Evolutionary conservation across 1,139 yeast species (phyloP), one percentile per base, ranked within the genome.

Genomic region (Sugiyamaella castrensis): DNA sequence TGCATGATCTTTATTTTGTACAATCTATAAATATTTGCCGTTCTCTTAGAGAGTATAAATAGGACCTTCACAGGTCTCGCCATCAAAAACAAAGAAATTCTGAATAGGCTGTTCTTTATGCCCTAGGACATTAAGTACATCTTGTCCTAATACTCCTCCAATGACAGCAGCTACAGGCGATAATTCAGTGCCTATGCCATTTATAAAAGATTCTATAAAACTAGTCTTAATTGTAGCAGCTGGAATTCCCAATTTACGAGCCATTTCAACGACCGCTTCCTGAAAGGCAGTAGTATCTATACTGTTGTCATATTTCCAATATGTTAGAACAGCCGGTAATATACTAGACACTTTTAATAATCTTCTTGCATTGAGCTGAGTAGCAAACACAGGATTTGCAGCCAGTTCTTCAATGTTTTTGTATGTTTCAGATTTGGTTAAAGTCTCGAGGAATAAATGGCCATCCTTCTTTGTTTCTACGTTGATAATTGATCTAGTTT

Each of bases 91-190:
- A 57, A 87, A 74, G 45, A 87, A 75, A 65, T 94, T 92, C 62
- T 88, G 91, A 37, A 91, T 74, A 1, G 98, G 96, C 47, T 82
- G 76, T 57, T 87, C 91, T 58, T 83, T 81, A 56, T 79, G 79
- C 46, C 95, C 84, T 51, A 92, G 70, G 47, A 76, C 81, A 66
- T 92, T 95, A 40, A 92, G 85, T 8, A 89, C 84, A 64, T 92
- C 97, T 67, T 92, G 99, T 1, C 95, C 87, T 33, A 92, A 69
- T 2, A 87, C 77, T 0, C 98, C 98, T 8, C 98, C 98, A 8
- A 92, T 62, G 1, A 92, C 79, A 0, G 98, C 95, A 8, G 95
- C 82, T 0, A 84, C 82, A 0, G 98, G 96, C 2, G 92, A 76
- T 55, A 87, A 79, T 63, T 92, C 95, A 1, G 87, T 73, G 52